Base-by-base conservation (phyloP, 2,329 filamentous ascomycete species). In the Davidsoniella neocaledoniae region DNA sequence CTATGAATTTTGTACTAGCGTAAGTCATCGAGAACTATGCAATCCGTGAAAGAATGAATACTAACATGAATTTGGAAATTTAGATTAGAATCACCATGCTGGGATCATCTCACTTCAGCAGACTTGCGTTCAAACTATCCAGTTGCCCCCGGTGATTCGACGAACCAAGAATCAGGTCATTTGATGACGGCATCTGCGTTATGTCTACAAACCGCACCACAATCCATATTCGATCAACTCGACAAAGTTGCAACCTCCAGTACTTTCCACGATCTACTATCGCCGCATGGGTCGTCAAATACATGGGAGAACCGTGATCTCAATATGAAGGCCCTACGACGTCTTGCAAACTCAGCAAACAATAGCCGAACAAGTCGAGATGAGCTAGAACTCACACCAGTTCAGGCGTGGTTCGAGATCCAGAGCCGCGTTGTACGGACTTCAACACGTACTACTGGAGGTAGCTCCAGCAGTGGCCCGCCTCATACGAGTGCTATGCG, bases 361-460 rank as follows among this genome's bases (percentile, higher is more conserved):
- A 38, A 14, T 16, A 16, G 44, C 40, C 47, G 16, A 7, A 37
- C 23, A 7, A 36, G 26, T 16, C 26, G 44, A 14, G 21, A 48
- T 17, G 48, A 43, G n/a, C 16, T 50, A 3, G 51, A 53, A 25
- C 23, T 53, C 23, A 53, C 51, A 5, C 51, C 51, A 3, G 48
- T 48, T 2, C 51, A 53, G 41, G 51, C 51, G 7, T 53, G 51
- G 51, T 53, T 53, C 36, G 51, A 53, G 25, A n/a, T 53, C 16
- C 47, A 53, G 25, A 16, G 17, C 5, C 16, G 25, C 17, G 26
- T 52, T 14, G 42, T 52, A 29, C 23, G 47, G 36, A 41, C 36
- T 6, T 33, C 42, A 36, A 16, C 42, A 36, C 23, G 29, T 19
- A 5, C 39, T 10, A n/a, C 46, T 21, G 29, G 9, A 33, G 12